These are phyloP conservation scores for Penicillium robsamsonii DNA, from an alignment of 495 filamentous ascomycete species.

Conservation along the genomic window DNA sequence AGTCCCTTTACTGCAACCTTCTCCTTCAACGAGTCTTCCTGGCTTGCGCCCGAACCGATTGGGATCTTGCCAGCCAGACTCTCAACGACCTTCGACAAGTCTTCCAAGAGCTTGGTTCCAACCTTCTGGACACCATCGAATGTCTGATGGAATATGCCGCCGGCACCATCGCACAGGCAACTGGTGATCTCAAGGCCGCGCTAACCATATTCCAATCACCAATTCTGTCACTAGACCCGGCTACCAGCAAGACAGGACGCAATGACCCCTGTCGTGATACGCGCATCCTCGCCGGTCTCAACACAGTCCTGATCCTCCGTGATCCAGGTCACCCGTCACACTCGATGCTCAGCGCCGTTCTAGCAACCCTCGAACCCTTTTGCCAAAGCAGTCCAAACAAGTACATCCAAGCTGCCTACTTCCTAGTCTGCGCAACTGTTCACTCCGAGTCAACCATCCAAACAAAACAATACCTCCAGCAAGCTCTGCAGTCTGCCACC, in stretches of 20 bases:
- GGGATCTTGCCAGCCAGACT: conserved; percentile 51
- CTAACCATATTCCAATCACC: conserved; percentile 62
- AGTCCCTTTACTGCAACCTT: conserved; percentile 54
- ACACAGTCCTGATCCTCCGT: conserved; percentile 79
- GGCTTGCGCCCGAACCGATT: conserved; percentile 60
- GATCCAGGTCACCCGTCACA: conserved; percentile 54
- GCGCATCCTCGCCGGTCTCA: conserved; percentile 74
- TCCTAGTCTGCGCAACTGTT: conserved; percentile 70
- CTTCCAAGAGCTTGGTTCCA: conserved; percentile 33
- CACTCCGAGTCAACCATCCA: conserved; percentile 61
- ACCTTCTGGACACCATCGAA: conserved; percentile 42
- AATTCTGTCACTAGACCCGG: conserved; percentile 52
- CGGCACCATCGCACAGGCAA: conserved; percentile 76
- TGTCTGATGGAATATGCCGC: conserved; percentile 63
- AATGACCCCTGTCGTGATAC: conserved; percentile 67
- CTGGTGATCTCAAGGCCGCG: conserved; percentile 65
- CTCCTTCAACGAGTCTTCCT: conserved; percentile 60
- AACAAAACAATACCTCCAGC: conserved; percentile 74
- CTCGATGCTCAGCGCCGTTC: conserved; percentile 44
- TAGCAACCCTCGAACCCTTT: conserved; percentile 65
- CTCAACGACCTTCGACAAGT: conserved; percentile 42
- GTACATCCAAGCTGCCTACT: conserved; percentile 73
- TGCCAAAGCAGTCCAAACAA: conserved; percentile 67
- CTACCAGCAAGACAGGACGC: conserved; percentile 38
- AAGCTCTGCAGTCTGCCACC: conserved; percentile 58